These are phyloP conservation scores for Ambrosiella xylebori DNA, from an alignment of 2,329 filamentous ascomycete species.

Conservation along the genomic window DNA sequence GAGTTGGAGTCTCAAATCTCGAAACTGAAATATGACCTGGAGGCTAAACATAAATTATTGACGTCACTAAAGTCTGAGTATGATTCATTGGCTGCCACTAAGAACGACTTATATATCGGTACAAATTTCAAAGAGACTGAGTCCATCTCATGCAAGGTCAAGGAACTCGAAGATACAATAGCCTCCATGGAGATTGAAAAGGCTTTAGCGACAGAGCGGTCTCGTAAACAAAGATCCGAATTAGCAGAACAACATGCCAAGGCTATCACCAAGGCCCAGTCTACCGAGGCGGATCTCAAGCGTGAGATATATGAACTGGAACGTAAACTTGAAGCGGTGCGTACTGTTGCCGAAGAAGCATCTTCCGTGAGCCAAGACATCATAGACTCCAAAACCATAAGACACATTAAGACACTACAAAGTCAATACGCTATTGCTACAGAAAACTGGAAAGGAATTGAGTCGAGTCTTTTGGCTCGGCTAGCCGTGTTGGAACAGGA, in stretches of 20 bases:
- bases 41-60: conserved; percentile 47
- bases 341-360: conserved; percentile 71
- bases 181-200: conserved; percentile 62
- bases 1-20: conserved; percentile 29
- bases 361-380: conserved; percentile 69
- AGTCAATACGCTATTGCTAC: conserved; percentile 88
- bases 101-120: conserved; percentile 32
- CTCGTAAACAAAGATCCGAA: conserved; percentile 50
- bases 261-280: conserved; percentile 50
- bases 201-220: conserved; percentile 48
- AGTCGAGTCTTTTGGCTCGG: conserved; percentile 65
- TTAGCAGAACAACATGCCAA: conserved; percentile 56
- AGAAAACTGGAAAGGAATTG: conserved; percentile 95
- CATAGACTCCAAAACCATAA: conserved; percentile 71
- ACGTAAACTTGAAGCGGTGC: conserved; percentile 75
- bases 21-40: conserved; percentile 42
- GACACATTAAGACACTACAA: conserved; percentile 89
- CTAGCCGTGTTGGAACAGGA: conserved; percentile 72
- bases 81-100: conserved; percentile 45
- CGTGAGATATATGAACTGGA: conserved; percentile 65
- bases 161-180: conserved; percentile 39
- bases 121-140: conserved; percentile 43
- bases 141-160: conserved; percentile 36
- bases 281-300: conserved; percentile 60
- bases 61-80: conserved; percentile 53